phyloP scores from a whole-genome alignment of 1,139 yeast species.

The Blastobotrys malaysiensis region DNA sequence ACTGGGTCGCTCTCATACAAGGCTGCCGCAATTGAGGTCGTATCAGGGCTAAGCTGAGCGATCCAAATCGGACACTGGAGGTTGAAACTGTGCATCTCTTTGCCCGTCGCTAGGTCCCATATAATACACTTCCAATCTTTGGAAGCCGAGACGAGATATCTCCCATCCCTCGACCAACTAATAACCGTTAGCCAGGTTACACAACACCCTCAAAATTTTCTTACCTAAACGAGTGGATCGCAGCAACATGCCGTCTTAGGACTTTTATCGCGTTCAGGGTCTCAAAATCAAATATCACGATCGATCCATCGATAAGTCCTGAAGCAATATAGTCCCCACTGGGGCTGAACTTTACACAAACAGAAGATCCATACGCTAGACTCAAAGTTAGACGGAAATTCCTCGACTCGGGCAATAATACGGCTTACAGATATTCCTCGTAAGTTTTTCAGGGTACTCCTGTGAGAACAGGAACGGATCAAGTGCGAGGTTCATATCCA shows the following conservation, averaged over 20 bases:
- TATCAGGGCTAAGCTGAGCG: conserved; percentile 53
- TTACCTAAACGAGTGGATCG: conserved; percentile 59
- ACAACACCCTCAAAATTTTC: not conserved
- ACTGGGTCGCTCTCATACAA: conserved; percentile 35
- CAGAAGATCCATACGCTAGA: conserved; percentile 53
- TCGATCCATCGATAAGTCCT: conserved; percentile 75
- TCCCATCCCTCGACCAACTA: conserved; percentile 71
- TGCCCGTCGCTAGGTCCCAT: conserved; percentile 63
- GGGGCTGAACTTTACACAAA: conserved; percentile 63
- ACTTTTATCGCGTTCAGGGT: conserved; percentile 54
- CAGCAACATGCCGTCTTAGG: conserved; percentile 59
- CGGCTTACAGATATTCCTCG: conserved; percentile 24
- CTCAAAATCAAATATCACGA: conserved; percentile 72
- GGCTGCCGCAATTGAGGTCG: conserved; percentile 47
- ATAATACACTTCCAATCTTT: conserved; percentile 79
- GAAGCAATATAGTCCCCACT: conserved; percentile 87
- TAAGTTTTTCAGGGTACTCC: conserved; percentile 82
- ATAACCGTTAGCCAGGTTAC: not conserved
- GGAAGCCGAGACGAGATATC: conserved; percentile 66
- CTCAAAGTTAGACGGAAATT: not conserved
- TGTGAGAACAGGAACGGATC: conserved; percentile 92
- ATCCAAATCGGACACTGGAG: conserved; percentile 74
- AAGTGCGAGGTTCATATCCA: conserved; percentile 69
- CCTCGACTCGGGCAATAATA: not conserved
- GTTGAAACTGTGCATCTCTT: conserved; percentile 42